Base-by-base conservation (phyloP, 345 rosid genomes). In the Erucastrum elatum region DNA sequence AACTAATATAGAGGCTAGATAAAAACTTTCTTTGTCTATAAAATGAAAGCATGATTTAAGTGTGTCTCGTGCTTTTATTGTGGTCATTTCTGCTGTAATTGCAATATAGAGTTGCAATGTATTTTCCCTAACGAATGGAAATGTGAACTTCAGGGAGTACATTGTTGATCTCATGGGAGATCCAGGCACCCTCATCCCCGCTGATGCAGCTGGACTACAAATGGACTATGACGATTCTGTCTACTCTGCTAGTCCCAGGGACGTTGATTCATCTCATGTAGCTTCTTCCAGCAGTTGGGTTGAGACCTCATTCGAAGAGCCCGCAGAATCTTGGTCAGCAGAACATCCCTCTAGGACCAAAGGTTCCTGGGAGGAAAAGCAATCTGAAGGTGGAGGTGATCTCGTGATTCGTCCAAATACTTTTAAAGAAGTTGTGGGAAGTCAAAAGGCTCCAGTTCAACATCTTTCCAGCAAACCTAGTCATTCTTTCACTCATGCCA, bases 151-250 rank as follows among this genome's bases (percentile, higher is more conserved):
- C 93, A 94, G 98, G 94, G 98, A 94, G 89, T 90, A 91, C 86
- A 94, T 94, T 62, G 90, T 94, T 78, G 98, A 94, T 79, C 90
- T 94, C 59, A 94, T 90, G 94, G 97, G 97, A 72, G 98, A 87
- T 86, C 98, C 97, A 30, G 98, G 97, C 64, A 88, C 93, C 51
- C 97, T 94, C 81, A 91, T 94, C 85, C 97, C 98, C 64, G 84
- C 97, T 77, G 97, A 94, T 84, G 85, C 84, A 13, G 90, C 87
- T 64, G 91, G 90, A 70, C 87, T 87, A 77, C 91, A 86, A 75
- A 75, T 85, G 78, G 96, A 86, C 77, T 87, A 78, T 44, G 94
- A 85, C 69, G 94, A 90, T 49, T 67, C 90, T 64, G 82, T 85
- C 78, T 87, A 78, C 77, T 87, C 93, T 49, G 85, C 89, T 65